Evolutionary conservation across 495 filamentous ascomycete genomes (phyloP).

Genomic region (Aspergillus biplanus): DNA sequence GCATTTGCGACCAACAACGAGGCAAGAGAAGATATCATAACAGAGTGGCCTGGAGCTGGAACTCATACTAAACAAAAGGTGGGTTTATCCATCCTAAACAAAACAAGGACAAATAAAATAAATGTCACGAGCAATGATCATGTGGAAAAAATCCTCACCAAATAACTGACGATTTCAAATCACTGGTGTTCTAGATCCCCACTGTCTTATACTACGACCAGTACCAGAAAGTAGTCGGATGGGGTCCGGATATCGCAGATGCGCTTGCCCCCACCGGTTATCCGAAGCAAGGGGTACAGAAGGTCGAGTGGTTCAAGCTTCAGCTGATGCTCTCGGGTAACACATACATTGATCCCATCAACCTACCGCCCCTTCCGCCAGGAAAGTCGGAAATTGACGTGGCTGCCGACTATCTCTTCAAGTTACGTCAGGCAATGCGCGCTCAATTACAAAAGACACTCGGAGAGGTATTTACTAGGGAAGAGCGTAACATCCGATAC

Average conservation of each 20-base stretch:
- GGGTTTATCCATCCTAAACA: slow-evolving; percentile 12
- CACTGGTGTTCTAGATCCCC: slow-evolving; percentile 60
- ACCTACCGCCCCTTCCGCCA: slow-evolving; percentile 74
- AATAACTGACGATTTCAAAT: slow-evolving; percentile 17
- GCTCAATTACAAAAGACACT: slow-evolving; percentile 75
- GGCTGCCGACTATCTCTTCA: slow-evolving; percentile 79
- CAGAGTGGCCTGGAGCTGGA: slow-evolving; percentile 78
- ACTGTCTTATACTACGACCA: slow-evolving; percentile 83
- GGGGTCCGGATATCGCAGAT: slow-evolving; percentile 81
- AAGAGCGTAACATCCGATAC: slow-evolving; percentile 78
- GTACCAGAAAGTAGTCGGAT: slow-evolving; percentile 80
- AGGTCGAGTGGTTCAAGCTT: slow-evolving; percentile 85
- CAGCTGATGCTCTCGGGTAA: slow-evolving; percentile 82
- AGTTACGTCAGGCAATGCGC: slow-evolving; percentile 76
- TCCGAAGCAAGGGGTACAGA: slow-evolving; percentile 78
- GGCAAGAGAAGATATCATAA: slow-evolving; percentile 77
- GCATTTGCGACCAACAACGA: slow-evolving; percentile 80
- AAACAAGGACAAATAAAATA: neutral
- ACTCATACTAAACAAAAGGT: slow-evolving; percentile 81
- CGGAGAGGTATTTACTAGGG: slow-evolving; percentile 75
- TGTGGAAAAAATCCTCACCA: slow-evolving; percentile 1
- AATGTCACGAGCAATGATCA: slow-evolving; percentile 1
- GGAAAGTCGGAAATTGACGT: slow-evolving; percentile 83
- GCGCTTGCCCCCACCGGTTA: slow-evolving; percentile 78
- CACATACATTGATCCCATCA: slow-evolving; percentile 82